Base-by-base conservation (phyloP, 1,284 basidiomycete species). In the Phellinidium pouzarii region DNA sequence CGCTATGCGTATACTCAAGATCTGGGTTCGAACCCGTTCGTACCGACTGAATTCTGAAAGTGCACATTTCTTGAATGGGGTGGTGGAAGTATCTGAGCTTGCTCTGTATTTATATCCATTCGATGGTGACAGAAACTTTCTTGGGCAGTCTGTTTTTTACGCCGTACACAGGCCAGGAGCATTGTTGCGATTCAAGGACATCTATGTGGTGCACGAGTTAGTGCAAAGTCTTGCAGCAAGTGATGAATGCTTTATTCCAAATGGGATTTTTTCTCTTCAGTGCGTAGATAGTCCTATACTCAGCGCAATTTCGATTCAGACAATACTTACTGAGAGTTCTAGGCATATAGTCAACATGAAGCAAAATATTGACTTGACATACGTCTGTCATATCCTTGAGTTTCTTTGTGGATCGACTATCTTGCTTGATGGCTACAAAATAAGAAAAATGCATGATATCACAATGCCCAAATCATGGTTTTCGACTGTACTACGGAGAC, bases 401-500 rank as follows among this genome's bases (percentile, higher is more conserved):
- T 40, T 45, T 12, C 40, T 59, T 1, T 48, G 52, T 44, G 52
- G 40, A 11, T 17, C 40, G 8, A 23, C 20, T 23, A 42, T 52
- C 26, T 19, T 59, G n/a, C 11, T 49, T 22, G 27, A 22, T 26
- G 41, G 42, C 34, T 23, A 29, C 14, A 31, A 17, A 12, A 31
- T 5, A n/a, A 23, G 19, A 1, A 25, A 25, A 17, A 42, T 57
- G 12, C 50, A 57, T 42, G 22, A 49, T 11, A 29, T 38, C 14
- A 52, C 51, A 11, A 44, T 59, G 37, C 57, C 57, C 34, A 51
- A 44, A 31, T 59, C 57, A 6, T 59, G 57, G 57, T 43, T 57
- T 6, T n/a, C 44, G 9, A 27, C 11, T 25, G 19, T 43, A 14
- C 20, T 56, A 5, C 47, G 31, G 3, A 53, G 19, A 19, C 29